Evolutionary conservation across 2,329 filamentous ascomycete genomes (phyloP), one percentile per base, ranked within the genome.

Genomic region (Microsporum canis): DNA sequence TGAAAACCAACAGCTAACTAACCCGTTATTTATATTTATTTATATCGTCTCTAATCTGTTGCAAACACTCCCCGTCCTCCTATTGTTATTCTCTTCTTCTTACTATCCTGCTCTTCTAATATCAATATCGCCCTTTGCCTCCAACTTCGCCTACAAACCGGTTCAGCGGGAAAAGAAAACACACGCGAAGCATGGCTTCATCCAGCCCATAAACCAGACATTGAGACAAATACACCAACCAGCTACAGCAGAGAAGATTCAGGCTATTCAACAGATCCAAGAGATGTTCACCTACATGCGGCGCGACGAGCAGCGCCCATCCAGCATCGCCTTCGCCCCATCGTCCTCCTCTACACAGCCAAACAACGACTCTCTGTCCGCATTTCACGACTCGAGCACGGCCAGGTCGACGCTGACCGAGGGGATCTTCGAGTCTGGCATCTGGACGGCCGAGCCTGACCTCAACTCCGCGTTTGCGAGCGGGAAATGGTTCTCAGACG

Each of bases 321-420:
- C 60, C 7, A 65, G 62, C 57, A 39, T 63, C 5, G 60, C 65
- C 27, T 43, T 60, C 33, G 38, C 60, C n/a, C 49, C 65, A 33
- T 10, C 62, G 27, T 56, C 61, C 10, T 49, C 56, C 17, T 7
- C 49, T 34, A 6, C 33, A 17, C 45, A 47, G 43, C 27, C 51
- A 10, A 29, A 23, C 36, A 62, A 17, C 53, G 39, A 31, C 23
- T 70, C 70, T 14, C 70, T 75, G 3, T 70, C 72, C 27, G 63
- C 66, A 23, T 23, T 1, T 23, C 17, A 23, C 17, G 17, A 23
- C 17, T 23, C 17, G 17, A 23, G 17, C 29, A 69, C 75, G 41
- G 64, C 68, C 14, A 68, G 71, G 31, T 68, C 69, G 1, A 66
- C 64, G 2, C 61, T 72, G 33, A 65, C 66, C 17, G 68, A 69